Evolutionary conservation across 2,329 filamentous ascomycete genomes (phyloP), one percentile per base, ranked within the genome.

Genomic region (Davidsoniella neocaledoniae): DNA sequence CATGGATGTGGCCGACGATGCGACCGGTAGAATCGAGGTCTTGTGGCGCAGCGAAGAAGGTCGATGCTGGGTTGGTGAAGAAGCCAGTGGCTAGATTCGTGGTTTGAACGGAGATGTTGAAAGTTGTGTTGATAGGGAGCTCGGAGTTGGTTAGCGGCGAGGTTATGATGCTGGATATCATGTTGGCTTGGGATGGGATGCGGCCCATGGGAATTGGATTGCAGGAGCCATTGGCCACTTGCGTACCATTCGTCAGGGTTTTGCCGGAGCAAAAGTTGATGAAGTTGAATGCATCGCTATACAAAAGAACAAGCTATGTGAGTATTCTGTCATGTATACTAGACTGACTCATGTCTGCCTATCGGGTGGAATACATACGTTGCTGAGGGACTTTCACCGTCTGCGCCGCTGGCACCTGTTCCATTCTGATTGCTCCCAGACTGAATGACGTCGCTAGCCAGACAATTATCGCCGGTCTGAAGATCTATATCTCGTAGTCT

Each of bases 161-260:
- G 19, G 63, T 62, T 56, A 77, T 70, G 46, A 76, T 66, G 26
- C 70, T 62, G n/a, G 73, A 73, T 46, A 76, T 62, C 74, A 77
- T 77, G 55, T 71, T 67, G 50, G 56, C 57, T 16, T 63, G 59
- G 7, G 66, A 62, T 7, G 74, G 74, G 50, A 77, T 71, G 43
- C 71, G 66, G 54, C 73, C 73, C 71, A 76, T 75, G n/a, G 68
- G 70, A 50, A 76, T 70, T 53, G 70, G 69, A 58, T 76, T 77
- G 61, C 74, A 77, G 42, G 73, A 76, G 8, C 72, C 72, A 1
- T 54, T 58, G 38, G 63, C 60, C 54, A 66, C 60, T 55, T 77
- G 73, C 5, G 64, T 61, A 54, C 74, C 74, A 55, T 77, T 76
- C 54, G 74, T 77, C 50, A 72, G 57, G 2, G 65, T 68, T 58